phyloP scores from a whole-genome alignment of 345 rosid species.

The Lepidium sativum region DNA sequence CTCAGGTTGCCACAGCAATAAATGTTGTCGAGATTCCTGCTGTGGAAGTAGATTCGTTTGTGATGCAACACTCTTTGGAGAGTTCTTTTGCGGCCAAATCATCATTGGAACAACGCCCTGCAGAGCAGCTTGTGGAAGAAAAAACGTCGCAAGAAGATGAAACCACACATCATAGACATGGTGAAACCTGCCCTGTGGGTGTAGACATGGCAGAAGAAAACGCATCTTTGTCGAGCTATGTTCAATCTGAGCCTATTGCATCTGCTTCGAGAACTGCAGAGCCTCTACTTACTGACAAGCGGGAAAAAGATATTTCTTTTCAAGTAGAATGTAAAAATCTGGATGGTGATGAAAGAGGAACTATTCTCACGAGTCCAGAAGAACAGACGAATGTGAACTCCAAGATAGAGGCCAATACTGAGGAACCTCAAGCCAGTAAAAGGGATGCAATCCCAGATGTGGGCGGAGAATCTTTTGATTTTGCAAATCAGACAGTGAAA shows the following conservation, averaged over 20 bases:
- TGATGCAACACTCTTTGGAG: background rate
- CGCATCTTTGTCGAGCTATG: background rate
- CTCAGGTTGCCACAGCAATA: background rate
- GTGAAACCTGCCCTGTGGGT: background rate
- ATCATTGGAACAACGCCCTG: background rate
- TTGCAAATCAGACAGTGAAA: conserved; percentile 10
- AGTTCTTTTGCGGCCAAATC: background rate
- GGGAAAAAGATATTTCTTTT: background rate
- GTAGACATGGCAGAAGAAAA: background rate
- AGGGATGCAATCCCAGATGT: conserved; percentile 1
- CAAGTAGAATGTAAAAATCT: background rate
- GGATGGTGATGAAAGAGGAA: conserved; percentile 1
- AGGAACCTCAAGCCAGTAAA: background rate
- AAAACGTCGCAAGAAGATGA: background rate
- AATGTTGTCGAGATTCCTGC: background rate
- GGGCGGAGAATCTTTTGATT: background rate
- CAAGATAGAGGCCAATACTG: background rate
- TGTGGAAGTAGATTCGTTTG: conserved; percentile 11
- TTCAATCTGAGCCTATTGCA: conserved; percentile 7
- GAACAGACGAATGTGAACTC: background rate
- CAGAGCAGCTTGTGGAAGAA: conserved; percentile 4
- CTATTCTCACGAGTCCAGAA: background rate
- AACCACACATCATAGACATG: background rate
- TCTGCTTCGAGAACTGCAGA: conserved; percentile 15
- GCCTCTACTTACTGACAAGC: conserved; percentile 10